A percentile compares a stretch with the other conserved stretches of the same genome.
Conservation (phyloP, 352 stramenopile genomes). For the Pythium grandisporangium region DNA sequence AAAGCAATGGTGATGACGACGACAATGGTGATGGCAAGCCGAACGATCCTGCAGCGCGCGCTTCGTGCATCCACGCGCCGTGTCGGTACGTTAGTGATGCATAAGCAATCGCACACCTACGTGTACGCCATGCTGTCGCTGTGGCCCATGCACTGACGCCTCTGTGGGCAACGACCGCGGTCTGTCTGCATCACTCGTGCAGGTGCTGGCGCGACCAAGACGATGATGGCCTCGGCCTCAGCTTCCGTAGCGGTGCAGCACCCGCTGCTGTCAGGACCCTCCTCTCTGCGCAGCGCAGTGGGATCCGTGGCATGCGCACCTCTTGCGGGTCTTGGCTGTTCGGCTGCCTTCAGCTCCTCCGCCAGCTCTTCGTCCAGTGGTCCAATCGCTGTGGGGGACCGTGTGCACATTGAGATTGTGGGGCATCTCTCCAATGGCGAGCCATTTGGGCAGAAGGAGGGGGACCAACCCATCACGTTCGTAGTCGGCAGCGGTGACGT, state of each 20-base stretch:
- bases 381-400: slow-evolving; percentile 44
- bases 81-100: too few relatives aligned
- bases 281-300: not conserved
- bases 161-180: not conserved
- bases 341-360: slow-evolving; percentile 5
- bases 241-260: slow-evolving; percentile 6
- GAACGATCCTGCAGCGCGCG: slow-evolving; percentile 10
- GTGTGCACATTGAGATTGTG: slow-evolving; percentile 58
- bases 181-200: not conserved
- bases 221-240: not conserved
- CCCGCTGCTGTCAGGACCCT: slow-evolving; percentile 8
- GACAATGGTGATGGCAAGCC: too few relatives aligned
- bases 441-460: slow-evolving; percentile 37
- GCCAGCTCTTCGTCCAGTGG: slow-evolving; percentile 16
- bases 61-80: slow-evolving; percentile 5
- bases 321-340: slow-evolving; percentile 2
- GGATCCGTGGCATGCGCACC: not conserved
- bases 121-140: not conserved
- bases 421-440: slow-evolving; percentile 55
- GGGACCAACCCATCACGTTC: slow-evolving; percentile 48
- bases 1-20: too few relatives aligned
- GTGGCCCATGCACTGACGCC: not conserved
- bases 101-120: too few relatives aligned
- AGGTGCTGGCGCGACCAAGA: slow-evolving; percentile 1
- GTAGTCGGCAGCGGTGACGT: slow-evolving; percentile 63